Percentiles rank a stretch among this genome's conserved stretches.
Evolutionary conservation across 495 filamentous ascomycete genomes (phyloP).

Genomic region (Parathielavia appendiculata): DNA sequence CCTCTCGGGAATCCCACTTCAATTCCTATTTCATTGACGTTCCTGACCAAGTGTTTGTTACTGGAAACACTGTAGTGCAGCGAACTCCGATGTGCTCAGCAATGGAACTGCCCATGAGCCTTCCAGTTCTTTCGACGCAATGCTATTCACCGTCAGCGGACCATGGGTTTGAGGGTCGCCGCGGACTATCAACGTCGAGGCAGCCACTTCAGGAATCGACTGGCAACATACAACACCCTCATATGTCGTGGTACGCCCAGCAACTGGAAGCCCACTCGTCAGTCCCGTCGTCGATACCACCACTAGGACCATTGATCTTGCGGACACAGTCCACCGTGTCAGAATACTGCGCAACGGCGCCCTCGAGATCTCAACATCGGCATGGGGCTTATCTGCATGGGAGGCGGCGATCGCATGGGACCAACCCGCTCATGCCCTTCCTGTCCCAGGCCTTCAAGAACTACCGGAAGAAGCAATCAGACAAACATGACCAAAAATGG

Average conservation of each 20-base stretch:
- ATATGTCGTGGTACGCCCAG: conserved; percentile 40
- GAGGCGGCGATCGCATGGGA: conserved; percentile 26
- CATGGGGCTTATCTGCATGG: conserved; percentile 19
- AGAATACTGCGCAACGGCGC: conserved; percentile 30
- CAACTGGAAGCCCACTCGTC: conserved; percentile 32
- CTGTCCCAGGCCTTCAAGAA: conserved; percentile 56
- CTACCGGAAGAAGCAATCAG: conserved; percentile 63
- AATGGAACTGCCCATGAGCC: conserved; percentile 28
- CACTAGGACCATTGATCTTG: conserved; percentile 34
- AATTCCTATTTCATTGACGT: conserved; percentile 41
- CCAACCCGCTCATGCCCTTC: conserved; percentile 49
- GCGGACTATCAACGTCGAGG: conserved; percentile 28
- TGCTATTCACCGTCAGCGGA: conserved; percentile 27
- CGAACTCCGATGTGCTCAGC: conserved; percentile 13
- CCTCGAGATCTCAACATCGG: conserved; percentile 21
- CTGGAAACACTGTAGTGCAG: conserved; percentile 1
- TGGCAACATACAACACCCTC: conserved; percentile 44
- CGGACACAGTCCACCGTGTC: conserved; percentile 41
- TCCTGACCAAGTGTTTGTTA: conserved; percentile 15
- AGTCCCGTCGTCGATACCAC: conserved; percentile 34
- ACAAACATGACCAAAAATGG: conserved; percentile 58
- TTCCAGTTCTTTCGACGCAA: conserved; percentile 27
- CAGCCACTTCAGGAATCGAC: conserved; percentile 47
- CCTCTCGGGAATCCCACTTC: conserved; percentile 51
- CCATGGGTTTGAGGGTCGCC: conserved; percentile 17